Conservation (phyloP, 306 rosid genomes). For the Fagus crenata region DNA sequence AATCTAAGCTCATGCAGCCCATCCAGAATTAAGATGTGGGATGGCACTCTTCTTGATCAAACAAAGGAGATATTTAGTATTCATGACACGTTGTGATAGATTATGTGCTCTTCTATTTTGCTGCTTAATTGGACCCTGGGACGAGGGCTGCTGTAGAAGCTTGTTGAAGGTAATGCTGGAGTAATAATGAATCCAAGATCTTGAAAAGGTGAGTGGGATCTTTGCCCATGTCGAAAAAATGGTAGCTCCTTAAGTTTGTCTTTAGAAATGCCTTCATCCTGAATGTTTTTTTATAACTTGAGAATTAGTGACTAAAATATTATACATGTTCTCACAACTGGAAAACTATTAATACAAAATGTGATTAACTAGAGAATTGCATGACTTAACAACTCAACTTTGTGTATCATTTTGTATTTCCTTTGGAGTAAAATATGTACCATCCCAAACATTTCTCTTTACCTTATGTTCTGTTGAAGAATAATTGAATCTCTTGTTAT, state of each 20-base stretch:
- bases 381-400: too few relatives aligned
- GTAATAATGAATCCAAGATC: background rate
- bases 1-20: slow-evolving; percentile 1
- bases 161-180: slow-evolving; percentile 14
- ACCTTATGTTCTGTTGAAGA: background rate
- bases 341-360: background rate
- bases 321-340: background rate
- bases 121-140: slow-evolving; percentile 7
- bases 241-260: background rate
- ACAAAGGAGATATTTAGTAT: slow-evolving; percentile 21
- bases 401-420: background rate
- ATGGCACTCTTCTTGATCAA: slow-evolving; percentile 30
- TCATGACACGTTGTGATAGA: slow-evolving; percentile 27
- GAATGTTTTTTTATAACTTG: background rate
- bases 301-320: background rate
- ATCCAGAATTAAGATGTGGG: slow-evolving; percentile 25
- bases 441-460: background rate
- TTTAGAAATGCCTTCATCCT: slow-evolving; percentile 3
- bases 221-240: background rate
- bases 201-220: background rate
- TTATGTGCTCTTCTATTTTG: background rate
- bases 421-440: slow-evolving; percentile 1
- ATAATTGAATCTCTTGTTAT: background rate
- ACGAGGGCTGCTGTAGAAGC: background rate
- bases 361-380: background rate